Evolutionary conservation across 306 rosid genomes (phyloP).

Genomic region (Ziziphus jujuba): DNA sequence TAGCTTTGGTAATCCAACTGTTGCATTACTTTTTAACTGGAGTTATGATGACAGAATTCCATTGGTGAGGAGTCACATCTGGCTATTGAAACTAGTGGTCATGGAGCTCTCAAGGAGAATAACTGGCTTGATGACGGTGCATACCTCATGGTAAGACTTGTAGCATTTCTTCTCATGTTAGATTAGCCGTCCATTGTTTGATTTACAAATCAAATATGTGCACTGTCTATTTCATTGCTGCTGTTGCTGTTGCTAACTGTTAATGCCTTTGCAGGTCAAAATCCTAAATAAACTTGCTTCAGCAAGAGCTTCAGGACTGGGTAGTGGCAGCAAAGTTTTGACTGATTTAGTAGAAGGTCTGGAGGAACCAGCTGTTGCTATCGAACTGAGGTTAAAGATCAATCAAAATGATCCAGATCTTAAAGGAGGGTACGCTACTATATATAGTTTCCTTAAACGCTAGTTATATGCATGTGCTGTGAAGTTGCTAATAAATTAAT

Average conservation of each 20-base stretch:
- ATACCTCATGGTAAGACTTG: constrained; percentile 82
- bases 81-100: constrained; percentile 99
- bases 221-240: neutral
- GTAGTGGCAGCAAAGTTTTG: constrained; percentile 83
- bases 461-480: constrained; percentile 15
- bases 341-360: constrained; percentile 76
- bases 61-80: constrained; percentile 87
- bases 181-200: neutral
- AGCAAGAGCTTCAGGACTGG: constrained; percentile 72
- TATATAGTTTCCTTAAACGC: constrained; percentile 16
- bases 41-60: constrained; percentile 60
- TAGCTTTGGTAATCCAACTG: neutral
- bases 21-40: constrained; percentile 26
- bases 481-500: constrained; percentile 34
- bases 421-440: constrained; percentile 67
- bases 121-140: constrained; percentile 99
- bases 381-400: constrained; percentile 84
- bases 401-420: constrained; percentile 82
- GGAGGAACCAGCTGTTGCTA: constrained; percentile 70
- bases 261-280: constrained; percentile 64
- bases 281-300: constrained; percentile 90
- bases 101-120: constrained; percentile 98
- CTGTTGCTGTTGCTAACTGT: constrained; percentile 2
- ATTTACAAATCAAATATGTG: neutral
- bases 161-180: neutral